A percentile compares a stretch with the other conserved stretches of the same genome.
Conservation (phyloP, 306 rosid species). For the Castanea sativa region DNA sequence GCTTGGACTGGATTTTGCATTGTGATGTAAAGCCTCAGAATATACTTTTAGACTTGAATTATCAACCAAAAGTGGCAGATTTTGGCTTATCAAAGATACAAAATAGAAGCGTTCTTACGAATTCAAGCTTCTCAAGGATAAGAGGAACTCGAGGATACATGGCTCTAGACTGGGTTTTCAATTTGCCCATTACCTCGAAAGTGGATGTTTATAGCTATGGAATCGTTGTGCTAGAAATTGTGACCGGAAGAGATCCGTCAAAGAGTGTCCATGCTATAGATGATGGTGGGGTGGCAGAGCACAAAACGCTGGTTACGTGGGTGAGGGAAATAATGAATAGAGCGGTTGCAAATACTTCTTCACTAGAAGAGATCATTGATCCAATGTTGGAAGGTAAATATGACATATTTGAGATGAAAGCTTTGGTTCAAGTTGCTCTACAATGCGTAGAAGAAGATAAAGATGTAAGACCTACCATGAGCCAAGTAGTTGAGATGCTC, state of each 20-base stretch:
- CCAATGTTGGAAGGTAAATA: constrained; percentile 14
- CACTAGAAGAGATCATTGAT: constrained; percentile 37
- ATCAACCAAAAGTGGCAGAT: constrained; percentile 35
- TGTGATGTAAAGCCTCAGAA: constrained; percentile 45
- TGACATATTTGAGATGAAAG: constrained; percentile 25
- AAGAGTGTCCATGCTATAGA: not conserved
- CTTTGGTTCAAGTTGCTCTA: constrained; percentile 36
- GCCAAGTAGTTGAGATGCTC: constrained; percentile 50
- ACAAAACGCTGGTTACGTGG: constrained; percentile 33
- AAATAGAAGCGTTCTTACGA: constrained; percentile 28
- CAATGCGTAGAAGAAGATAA: constrained; percentile 46
- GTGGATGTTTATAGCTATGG: constrained; percentile 50
- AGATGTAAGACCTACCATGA: constrained; percentile 49
- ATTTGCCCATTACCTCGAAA: constrained; percentile 40
- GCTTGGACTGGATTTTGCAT: constrained; percentile 61
- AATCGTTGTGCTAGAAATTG: constrained; percentile 34
- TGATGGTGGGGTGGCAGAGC: constrained; percentile 9
- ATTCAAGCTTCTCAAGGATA: constrained; percentile 39
- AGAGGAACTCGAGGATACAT: constrained; percentile 63
- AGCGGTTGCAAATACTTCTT: not conserved
- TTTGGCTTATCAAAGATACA: constrained; percentile 34
- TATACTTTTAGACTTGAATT: constrained; percentile 27
- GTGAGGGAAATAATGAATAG: constrained; percentile 34
- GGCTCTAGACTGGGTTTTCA: constrained; percentile 52
- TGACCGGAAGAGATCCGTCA: constrained; percentile 31